Percentiles rank a stretch among this genome's conserved stretches.
phyloP scores from a whole-genome alignment of 2,329 filamentous ascomycete genomes.

The Magnaporthales sp. region DNA sequence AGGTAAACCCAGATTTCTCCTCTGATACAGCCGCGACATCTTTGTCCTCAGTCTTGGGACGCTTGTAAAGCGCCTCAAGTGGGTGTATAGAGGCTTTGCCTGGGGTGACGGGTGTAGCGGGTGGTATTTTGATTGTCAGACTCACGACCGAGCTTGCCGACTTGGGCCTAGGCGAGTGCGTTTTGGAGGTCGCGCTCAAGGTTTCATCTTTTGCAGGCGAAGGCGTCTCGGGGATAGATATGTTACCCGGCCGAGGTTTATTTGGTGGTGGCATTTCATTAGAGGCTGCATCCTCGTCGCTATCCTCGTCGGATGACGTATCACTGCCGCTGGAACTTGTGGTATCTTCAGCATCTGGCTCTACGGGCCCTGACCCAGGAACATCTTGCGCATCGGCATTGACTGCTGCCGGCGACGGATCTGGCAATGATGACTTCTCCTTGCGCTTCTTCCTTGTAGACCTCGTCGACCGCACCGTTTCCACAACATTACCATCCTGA shows the following conservation, averaged over 20 bases:
- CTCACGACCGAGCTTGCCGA: slow-evolving; percentile 41
- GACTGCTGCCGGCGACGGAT: slow-evolving; percentile 10
- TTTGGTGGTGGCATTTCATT: slow-evolving; percentile 7
- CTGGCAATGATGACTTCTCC: slow-evolving; percentile 14
- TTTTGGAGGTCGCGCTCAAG: slow-evolving; percentile 13
- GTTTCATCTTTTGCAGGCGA: background rate
- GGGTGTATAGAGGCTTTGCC: slow-evolving; percentile 60
- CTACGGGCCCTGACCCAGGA: background rate
- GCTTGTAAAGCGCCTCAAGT: slow-evolving; percentile 87
- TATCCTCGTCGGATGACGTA: slow-evolving; percentile 13
- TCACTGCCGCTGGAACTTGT: slow-evolving; percentile 1
- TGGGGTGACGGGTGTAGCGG: slow-evolving; percentile 28
- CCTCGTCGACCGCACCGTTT: slow-evolving; percentile 38
- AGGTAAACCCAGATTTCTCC: slow-evolving; percentile 58
- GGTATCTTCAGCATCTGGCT: slow-evolving; percentile 3
- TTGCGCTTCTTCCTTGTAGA: background rate
- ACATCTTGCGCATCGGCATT: background rate
- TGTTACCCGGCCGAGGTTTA: background rate
- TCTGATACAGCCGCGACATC: slow-evolving; percentile 30
- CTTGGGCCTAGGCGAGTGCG: slow-evolving; percentile 30
- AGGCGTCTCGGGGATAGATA: slow-evolving; percentile 1
- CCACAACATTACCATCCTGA: slow-evolving; percentile 65
- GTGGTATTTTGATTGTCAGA: slow-evolving; percentile 47
- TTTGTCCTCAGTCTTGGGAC: slow-evolving; percentile 34
- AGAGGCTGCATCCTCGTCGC: slow-evolving; percentile 17